Evolutionary conservation across 148 eudicot species (phyloP).

Genomic region (Suaeda aralocaspica): DNA sequence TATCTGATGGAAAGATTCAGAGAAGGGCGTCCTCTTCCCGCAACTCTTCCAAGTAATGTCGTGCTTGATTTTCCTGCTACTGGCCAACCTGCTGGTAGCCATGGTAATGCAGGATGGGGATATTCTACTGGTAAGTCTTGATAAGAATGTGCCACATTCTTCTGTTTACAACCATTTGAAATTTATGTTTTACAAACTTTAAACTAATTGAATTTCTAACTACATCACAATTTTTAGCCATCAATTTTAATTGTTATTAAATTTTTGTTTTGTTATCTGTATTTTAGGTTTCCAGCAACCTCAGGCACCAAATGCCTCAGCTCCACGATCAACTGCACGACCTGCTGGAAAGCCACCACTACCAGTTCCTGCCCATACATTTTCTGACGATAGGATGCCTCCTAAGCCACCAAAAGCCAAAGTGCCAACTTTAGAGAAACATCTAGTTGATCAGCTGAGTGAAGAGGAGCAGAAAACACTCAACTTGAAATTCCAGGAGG

Average conservation of each 20-base stretch:
- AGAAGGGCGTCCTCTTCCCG: constrained; percentile 94
- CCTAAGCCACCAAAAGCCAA: constrained; percentile 66
- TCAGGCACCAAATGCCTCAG: constrained; percentile 44
- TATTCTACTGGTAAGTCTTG: constrained; percentile 58
- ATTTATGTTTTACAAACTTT: background rate
- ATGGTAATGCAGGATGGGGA: constrained; percentile 61
- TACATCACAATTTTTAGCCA: background rate
- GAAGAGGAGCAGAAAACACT: constrained; percentile 84
- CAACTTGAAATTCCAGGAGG: constrained; percentile 81
- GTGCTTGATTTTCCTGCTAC: constrained; percentile 55
- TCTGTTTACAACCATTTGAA: background rate
- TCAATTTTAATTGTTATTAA: background rate
- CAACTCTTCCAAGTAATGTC: constrained; percentile 53
- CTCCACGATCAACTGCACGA: constrained; percentile 44
- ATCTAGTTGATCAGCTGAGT: constrained; percentile 85
- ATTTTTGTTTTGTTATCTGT: constrained; percentile 9
- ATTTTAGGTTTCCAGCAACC: constrained; percentile 62
- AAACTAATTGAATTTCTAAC: background rate
- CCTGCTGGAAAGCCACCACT: constrained; percentile 62
- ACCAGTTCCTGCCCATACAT: constrained; percentile 47
- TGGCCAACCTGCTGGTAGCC: constrained; percentile 46
- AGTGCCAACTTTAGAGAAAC: constrained; percentile 88
- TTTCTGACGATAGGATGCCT: constrained; percentile 50
- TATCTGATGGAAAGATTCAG: constrained; percentile 91
- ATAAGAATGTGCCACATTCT: background rate